phyloP scores from a whole-genome alignment of 1,284 basidiomycete genomes.

The Heterobasidion annosum region DNA sequence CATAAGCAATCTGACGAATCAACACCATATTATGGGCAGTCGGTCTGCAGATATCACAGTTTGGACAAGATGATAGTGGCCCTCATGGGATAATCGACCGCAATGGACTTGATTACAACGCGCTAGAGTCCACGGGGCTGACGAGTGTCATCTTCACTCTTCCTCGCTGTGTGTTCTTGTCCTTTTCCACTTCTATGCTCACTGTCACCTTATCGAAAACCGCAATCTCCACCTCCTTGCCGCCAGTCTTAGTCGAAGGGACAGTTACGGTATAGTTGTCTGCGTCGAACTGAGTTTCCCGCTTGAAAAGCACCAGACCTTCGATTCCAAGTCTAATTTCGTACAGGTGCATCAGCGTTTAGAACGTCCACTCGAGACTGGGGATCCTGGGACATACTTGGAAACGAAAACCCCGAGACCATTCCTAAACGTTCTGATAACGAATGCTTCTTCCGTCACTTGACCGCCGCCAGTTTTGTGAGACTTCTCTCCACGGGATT shows the following conservation, averaged over 20 bases:
- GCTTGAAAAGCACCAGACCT: conserved; percentile 89
- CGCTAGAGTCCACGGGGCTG: conserved; percentile 56
- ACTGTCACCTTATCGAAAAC: conserved; percentile 94
- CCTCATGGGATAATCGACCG: too few species aligned
- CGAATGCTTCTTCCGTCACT: conserved; percentile 84
- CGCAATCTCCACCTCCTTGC: conserved; percentile 51
- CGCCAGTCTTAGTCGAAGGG: conserved; percentile 31
- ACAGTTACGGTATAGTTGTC: conserved; percentile 85
- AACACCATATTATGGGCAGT: too few species aligned
- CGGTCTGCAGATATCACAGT: too few species aligned
- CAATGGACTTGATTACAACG: conserved; percentile 18
- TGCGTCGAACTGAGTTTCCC: conserved; percentile 82
- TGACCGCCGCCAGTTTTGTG: conserved; percentile 19
- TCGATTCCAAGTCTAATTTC: conserved; percentile 81
- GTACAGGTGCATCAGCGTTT: neutral
- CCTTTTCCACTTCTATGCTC: conserved; percentile 88
- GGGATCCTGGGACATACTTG: conserved; percentile 47
- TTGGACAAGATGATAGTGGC: too few species aligned
- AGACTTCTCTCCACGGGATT: conserved; percentile 50
- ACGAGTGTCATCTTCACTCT: conserved; percentile 85
- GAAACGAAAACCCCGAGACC: conserved; percentile 94
- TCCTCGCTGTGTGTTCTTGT: conserved; percentile 89
- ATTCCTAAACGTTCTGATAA: conserved; percentile 92
- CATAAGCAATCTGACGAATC: too few species aligned
- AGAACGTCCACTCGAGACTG: neutral